Evolutionary conservation across 106 monocot species (phyloP).

Genomic region (Apostasia ramifera): DNA sequence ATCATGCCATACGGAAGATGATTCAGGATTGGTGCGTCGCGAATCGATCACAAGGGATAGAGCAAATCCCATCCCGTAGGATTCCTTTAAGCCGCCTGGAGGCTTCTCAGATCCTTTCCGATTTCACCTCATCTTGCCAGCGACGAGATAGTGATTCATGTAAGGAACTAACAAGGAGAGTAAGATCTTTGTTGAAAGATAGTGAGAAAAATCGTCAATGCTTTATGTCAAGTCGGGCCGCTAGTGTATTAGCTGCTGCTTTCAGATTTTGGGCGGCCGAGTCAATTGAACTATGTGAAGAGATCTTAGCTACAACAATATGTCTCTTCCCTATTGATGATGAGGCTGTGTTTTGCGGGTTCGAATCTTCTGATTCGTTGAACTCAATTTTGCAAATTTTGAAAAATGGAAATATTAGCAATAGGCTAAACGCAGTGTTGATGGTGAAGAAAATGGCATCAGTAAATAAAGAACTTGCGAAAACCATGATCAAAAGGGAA

Average conservation of each 20-base stretch:
- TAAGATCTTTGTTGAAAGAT: slow-evolving; percentile 23
- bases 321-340: slow-evolving; percentile 37
- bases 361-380: slow-evolving; percentile 26
- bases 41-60: slow-evolving; percentile 28
- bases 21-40: slow-evolving; percentile 62
- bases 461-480: neutral
- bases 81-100: slow-evolving; percentile 17
- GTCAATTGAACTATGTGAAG: slow-evolving; percentile 8
- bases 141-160: neutral
- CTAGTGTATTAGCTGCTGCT: slow-evolving; percentile 7
- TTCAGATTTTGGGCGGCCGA: slow-evolving; percentile 14
- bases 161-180: slow-evolving; percentile 9
- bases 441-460: slow-evolving; percentile 33
- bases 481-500: slow-evolving; percentile 10
- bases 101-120: slow-evolving; percentile 23
- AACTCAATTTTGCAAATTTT: slow-evolving; percentile 31
- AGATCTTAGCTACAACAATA: slow-evolving; percentile 36
- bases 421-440: slow-evolving; percentile 29
- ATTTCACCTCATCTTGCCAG: slow-evolving; percentile 9
- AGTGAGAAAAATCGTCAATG: slow-evolving; percentile 37
- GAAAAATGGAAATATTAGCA: slow-evolving; percentile 18
- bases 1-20: slow-evolving; percentile 39
- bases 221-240: slow-evolving; percentile 22
- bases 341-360: slow-evolving; percentile 7
- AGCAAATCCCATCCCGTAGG: slow-evolving; percentile 46